Evolutionary conservation across 345 rosid species (phyloP).

Genomic region (Angophora floribunda): DNA sequence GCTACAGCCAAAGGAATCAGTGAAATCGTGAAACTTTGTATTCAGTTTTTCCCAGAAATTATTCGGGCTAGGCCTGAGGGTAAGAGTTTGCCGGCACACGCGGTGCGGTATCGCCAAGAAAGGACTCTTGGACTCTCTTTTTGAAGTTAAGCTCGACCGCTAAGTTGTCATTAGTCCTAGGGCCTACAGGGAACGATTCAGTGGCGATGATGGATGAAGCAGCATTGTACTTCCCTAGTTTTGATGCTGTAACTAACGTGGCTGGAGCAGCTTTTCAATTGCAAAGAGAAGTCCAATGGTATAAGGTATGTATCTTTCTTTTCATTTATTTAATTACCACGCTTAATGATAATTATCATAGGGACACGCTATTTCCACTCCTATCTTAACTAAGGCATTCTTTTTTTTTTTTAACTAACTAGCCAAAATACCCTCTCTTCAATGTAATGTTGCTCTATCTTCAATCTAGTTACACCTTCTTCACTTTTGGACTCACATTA

Average conservation of each 20-base stretch:
- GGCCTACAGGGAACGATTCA: rapidly evolving
- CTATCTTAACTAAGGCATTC: too few relatives aligned
- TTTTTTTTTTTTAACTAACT: too few relatives aligned
- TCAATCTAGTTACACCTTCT: too few relatives aligned
- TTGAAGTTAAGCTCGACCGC: rapidly evolving
- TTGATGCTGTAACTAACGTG: not conserved
- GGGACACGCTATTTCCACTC: too few relatives aligned
- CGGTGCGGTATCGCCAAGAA: not conserved
- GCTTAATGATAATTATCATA: not conserved
- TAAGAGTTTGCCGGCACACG: not conserved
- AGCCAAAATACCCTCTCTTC: too few relatives aligned
- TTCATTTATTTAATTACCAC: not conserved
- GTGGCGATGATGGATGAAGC: not conserved
- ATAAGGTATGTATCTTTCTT: not conserved
- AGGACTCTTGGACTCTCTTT: not conserved
- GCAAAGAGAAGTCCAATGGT: constrained; percentile 1
- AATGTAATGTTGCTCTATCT: too few relatives aligned
- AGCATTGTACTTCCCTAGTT: not conserved
- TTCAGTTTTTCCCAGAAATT: not conserved
- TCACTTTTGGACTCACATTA: too few relatives aligned
- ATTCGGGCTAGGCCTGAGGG: rapidly evolving
- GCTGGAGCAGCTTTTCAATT: not conserved
- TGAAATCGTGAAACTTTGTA: not conserved
- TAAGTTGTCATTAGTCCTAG: not conserved
- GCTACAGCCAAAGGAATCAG: not conserved